Conservation (phyloP, 257 asterid species). For the Ophiorrhiza pumila region DNA sequence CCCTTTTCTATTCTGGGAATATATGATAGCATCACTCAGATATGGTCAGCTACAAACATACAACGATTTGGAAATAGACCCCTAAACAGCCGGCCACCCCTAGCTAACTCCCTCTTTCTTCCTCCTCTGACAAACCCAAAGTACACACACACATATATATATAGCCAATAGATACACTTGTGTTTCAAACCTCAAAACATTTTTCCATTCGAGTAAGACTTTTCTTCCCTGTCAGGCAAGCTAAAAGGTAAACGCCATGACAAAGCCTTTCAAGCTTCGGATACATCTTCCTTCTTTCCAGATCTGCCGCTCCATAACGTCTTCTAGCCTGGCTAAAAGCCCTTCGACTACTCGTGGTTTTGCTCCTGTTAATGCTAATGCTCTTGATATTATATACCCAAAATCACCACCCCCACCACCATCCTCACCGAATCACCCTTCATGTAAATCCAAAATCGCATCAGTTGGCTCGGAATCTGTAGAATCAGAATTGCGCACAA, state of each 20-base stretch:
- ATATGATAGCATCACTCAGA: conserved; percentile 11
- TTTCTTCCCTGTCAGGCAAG: background rate
- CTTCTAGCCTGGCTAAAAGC: conserved; percentile 25
- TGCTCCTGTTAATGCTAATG: conserved; percentile 33
- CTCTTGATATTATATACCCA: conserved; percentile 38
- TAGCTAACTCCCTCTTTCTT: background rate
- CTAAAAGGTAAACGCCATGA: conserved; percentile 13
- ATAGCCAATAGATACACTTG: background rate
- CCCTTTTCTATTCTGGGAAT: too few species aligned
- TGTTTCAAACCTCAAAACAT: background rate
- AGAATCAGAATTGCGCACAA: conserved; percentile 4
- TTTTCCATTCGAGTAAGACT: background rate
- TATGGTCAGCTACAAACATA: conserved; percentile 5
- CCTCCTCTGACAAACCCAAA: background rate
- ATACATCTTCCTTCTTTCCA: conserved; percentile 30
- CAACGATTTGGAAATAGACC: background rate
- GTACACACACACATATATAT: background rate
- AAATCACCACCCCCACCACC: conserved; percentile 51
- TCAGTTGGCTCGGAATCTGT: conserved; percentile 14
- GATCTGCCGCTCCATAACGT: conserved; percentile 31
- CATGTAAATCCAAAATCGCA: conserved; percentile 22
- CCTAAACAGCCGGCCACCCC: conserved; percentile 29
- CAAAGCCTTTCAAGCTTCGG: conserved; percentile 32
- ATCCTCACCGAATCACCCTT: conserved; percentile 37
- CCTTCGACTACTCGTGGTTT: conserved; percentile 22